Conservation (phyloP, 2,329 filamentous ascomycete species). For the Didymellaceae sp. region DNA sequence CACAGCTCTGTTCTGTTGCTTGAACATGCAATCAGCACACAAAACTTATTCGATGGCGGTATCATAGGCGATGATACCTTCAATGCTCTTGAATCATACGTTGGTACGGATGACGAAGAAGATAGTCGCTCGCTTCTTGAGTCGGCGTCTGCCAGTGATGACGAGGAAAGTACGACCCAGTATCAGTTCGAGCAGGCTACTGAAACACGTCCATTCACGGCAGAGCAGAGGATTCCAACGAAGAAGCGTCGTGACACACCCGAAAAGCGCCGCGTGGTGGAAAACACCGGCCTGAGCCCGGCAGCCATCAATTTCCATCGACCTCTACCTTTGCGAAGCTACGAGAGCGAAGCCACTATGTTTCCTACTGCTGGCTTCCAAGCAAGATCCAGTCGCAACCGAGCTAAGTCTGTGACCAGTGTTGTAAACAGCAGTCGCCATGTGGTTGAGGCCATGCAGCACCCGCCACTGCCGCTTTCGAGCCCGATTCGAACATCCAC, state of each 20-base stretch:
- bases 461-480: not conserved
- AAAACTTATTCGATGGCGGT: not conserved
- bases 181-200: conserved; percentile 1
- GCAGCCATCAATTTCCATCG: conserved; percentile 16
- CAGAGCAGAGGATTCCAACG: not conserved
- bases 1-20: not conserved
- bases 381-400: not conserved
- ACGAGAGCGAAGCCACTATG: conserved; percentile 18
- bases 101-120: conserved; percentile 6
- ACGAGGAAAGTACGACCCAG: not conserved
- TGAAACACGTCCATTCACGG: too few relatives aligned
- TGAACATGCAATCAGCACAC: too few relatives aligned
- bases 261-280: conserved; percentile 4
- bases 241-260: not conserved
- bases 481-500: not conserved
- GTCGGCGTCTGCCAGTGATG: conserved; percentile 2
- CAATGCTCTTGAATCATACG: conserved; percentile 6
- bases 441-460: not conserved
- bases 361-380: conserved; percentile 8
- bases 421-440: not conserved
- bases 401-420: conserved; percentile 6
- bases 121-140: conserved; percentile 10
- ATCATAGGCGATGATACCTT: conserved; percentile 8
- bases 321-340: conserved; percentile 22
- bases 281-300: not conserved